Evolutionary conservation across 73 alveolate genomes (phyloP), one percentile per base, ranked within the genome.

Genomic region (Diophrys sp.): DNA sequence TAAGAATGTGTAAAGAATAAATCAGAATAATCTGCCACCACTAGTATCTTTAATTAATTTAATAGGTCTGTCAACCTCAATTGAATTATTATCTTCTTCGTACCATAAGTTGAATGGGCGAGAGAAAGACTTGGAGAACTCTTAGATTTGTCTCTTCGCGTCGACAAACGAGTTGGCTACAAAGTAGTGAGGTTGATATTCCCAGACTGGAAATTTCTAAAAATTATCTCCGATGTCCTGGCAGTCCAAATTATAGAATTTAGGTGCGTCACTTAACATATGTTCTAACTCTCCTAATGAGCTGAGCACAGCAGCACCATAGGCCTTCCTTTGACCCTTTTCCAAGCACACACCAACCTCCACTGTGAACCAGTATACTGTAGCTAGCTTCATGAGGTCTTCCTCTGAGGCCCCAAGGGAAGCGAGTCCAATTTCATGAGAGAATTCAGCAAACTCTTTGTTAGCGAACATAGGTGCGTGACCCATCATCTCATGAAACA

Each of bases 401-500:
- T 74, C 87, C 26, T 93, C 98, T 27, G 88, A 31, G 25, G 94
- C 96, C 0, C 97, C 98, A 32, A 93, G 82, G 25, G 96, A 88
- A 14, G 98, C 98, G 30, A 93, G 57, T 32, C 98, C 98, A n/a
- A n/a, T n/a, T n/a, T n/a, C n/a, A n/a, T n/a, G n/a, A n/a, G n/a
- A n/a, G n/a, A n/a, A n/a, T n/a, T n/a, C n/a, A n/a, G n/a, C n/a
- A n/a, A n/a, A n/a, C n/a, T n/a, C n/a, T n/a, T n/a, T n/a, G n/a
- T n/a, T 76, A 14, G 97, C 97, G 54, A 93, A 87, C 91, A 93
- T 87, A 18, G 98, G 98, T 14, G 93, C 97, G 70, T 93, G 98
- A 2, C 98, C 98, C 80, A 93, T 14, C 0, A 93, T 91, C 77
- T 93, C 98, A 57, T 93, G 98, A 53, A 87, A 66, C 2, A 81